Percentiles rank a stretch among this genome's conserved stretches.
phyloP scores from a whole-genome alignment of 805 yeast species.

The Priceomyces carsonii region DNA sequence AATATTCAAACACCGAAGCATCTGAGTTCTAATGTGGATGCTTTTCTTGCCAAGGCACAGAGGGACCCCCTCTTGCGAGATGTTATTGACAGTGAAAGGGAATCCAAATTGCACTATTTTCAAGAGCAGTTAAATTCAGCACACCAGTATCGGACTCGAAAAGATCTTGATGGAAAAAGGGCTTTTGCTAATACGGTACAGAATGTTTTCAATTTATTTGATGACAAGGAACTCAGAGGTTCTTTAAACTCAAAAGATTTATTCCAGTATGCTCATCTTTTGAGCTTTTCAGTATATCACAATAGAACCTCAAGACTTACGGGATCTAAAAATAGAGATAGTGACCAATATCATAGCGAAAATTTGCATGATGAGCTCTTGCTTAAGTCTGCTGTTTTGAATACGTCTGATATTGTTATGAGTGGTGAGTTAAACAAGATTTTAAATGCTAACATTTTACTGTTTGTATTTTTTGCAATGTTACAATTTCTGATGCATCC shows the following conservation, averaged over 20 bases:
- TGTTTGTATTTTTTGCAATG: conserved; percentile 33
- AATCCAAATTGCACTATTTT: conserved; percentile 24
- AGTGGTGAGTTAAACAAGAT: conserved; percentile 28
- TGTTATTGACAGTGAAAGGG: conserved; percentile 18
- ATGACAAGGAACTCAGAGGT: conserved; percentile 20
- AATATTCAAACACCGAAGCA: conserved; percentile 4
- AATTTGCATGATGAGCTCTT: conserved; percentile 29
- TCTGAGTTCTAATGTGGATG: conserved; percentile 18
- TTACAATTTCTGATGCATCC: conserved; percentile 56
- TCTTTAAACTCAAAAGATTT: conserved; percentile 22
- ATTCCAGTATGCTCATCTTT: conserved; percentile 18
- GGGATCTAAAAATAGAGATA: conserved; percentile 37
- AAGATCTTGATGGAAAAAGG: conserved; percentile 15
- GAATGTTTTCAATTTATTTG: conserved; percentile 17
- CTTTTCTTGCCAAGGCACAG: conserved; percentile 18
- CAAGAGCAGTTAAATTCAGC: conserved; percentile 28
- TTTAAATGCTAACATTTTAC: conserved; percentile 22
- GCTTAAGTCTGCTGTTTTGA: conserved; percentile 33
- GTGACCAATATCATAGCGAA: conserved; percentile 28
- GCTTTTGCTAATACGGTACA: conserved; percentile 18
- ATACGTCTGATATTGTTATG: conserved; percentile 28
- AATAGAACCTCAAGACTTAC: conserved; percentile 34
- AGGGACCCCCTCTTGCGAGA: conserved; percentile 25
- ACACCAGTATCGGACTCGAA: conserved; percentile 14
- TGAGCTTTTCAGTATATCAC: conserved; percentile 26